Percentiles rank a stretch among this genome's conserved stretches.
Evolutionary conservation across 257 asterid genomes (phyloP).

Genomic region (Solanum sejunctum): DNA sequence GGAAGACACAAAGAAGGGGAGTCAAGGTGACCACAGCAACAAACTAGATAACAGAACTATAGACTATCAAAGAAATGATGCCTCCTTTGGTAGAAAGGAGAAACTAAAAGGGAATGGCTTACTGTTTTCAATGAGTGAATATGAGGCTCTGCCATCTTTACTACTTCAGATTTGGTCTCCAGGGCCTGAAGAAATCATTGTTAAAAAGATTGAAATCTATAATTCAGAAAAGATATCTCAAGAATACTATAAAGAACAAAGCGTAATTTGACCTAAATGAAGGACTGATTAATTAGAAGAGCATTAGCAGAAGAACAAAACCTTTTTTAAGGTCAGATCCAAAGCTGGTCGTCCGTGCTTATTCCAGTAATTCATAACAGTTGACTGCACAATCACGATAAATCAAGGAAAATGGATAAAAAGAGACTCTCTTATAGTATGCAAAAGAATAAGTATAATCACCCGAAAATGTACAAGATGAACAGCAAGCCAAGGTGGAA

Average conservation of each 20-base stretch:
- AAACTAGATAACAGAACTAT: not conserved
- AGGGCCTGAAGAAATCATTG: slow-evolving; percentile 18
- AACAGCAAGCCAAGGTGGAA: slow-evolving; percentile 33
- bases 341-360: slow-evolving; percentile 25
- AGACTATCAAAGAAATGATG: not conserved
- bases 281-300: not conserved
- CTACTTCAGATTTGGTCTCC: slow-evolving; percentile 17
- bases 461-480: slow-evolving; percentile 29
- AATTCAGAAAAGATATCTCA: not conserved
- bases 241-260: not conserved
- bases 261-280: not conserved
- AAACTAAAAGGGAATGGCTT: slow-evolving; percentile 2
- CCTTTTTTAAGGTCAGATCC: slow-evolving; percentile 24
- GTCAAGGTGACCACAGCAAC: not conserved
- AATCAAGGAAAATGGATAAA: slow-evolving; percentile 6
- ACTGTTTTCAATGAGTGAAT: slow-evolving; percentile 18
- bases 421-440: not conserved
- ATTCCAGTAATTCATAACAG: slow-evolving; percentile 23
- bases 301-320: not conserved
- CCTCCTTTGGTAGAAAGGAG: not conserved
- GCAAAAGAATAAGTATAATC: not conserved
- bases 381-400: slow-evolving; percentile 22
- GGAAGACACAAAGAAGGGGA: not conserved
- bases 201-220: not conserved
- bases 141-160: slow-evolving; percentile 21